These are phyloP conservation scores for Panicum virgatum DNA, from an alignment of 202 grass and related monocot species.

Conservation along the genomic window DNA sequence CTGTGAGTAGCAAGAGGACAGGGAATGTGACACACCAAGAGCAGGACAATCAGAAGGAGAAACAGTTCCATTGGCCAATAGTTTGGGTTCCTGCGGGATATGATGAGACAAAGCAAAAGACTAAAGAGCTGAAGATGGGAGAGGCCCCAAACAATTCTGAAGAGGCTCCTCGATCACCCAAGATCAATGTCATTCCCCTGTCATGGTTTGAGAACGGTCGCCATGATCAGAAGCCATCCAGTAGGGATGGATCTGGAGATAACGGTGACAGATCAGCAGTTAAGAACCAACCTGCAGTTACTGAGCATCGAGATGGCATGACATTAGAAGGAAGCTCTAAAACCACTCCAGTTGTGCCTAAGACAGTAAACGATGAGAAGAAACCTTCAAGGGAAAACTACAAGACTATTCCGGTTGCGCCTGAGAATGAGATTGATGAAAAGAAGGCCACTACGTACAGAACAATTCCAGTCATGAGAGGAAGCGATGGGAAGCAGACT, in stretches of 20 bases:
- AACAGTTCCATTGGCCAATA: conserved; percentile 54
- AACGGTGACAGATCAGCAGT: conserved; percentile 18
- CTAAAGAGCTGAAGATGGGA: conserved; percentile 41
- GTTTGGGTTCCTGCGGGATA: conserved; percentile 63
- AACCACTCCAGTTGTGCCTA: conserved; percentile 27
- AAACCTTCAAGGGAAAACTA: conserved; percentile 21
- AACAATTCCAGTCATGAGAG: conserved; percentile 53
- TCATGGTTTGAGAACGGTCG: conserved; percentile 58
- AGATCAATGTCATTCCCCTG: conserved; percentile 72
- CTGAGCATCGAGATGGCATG: conserved; percentile 14
- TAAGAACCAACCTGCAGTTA: background rate
- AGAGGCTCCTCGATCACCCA: conserved; percentile 49
- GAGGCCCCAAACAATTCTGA: conserved; percentile 32
- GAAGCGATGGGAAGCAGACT: conserved; percentile 34
- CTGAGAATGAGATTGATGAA: conserved; percentile 1
- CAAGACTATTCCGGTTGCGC: conserved; percentile 27
- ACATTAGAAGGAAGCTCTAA: conserved; percentile 23
- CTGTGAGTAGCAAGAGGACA: conserved; percentile 2
- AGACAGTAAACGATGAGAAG: conserved; percentile 22
- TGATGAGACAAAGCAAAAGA: conserved; percentile 37
- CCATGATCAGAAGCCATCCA: conserved; percentile 42
- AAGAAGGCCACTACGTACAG: conserved; percentile 39
- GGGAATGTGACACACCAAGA: conserved; percentile 19
- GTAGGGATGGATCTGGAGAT: conserved; percentile 10
- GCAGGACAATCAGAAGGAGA: conserved; percentile 18